Base-by-base conservation (phyloP, 1,139 yeast genomes). In the Hyphopichia burtonii region DNA sequence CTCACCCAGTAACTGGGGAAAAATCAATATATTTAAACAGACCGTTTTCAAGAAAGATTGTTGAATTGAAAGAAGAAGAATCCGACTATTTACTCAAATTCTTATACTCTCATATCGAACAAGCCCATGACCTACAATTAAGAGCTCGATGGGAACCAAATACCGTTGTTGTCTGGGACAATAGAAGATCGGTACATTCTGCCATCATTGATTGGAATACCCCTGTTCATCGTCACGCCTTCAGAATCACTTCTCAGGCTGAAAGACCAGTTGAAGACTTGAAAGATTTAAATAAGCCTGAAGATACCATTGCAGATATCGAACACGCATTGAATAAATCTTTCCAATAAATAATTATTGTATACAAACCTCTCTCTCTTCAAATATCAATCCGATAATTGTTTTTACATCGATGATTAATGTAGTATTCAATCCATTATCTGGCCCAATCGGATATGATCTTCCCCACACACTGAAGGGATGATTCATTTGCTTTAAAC, bases 141-240 rank as follows among this genome's bases (percentile, higher is more conserved):
- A 64, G 80, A 51, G 77, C 74, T 16, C 65, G 59, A 48, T 75
- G 78, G 77, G 76, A 72, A 47, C 73, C 73, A 25, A 69, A 68
- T 27, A 61, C 54, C 10, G 54, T 52, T 15, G 54, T 47, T 14
- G 41, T 51, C 34, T 51, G 53, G 54, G 56, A 51, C 35, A 52
- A 52, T 43, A 42, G 54, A 28, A 42, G 51, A 16, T 39, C 48
- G 2, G 41, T 45, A 10, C 56, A 52, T 41, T 44, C 52, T 12
- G 55, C 55, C 7, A 43, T 51, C 10, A 47, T 52, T 35, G 55
- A 51, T 38, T 52, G 55, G 56, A 51, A 50, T 28, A 34, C 45
- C 15, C 52, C 54, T 6, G 50, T 51, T 4, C 46, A 44, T 27
- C 42, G 56, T 22, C 56, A 52, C 38, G 55, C 55, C 3, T 49